Evolutionary conservation across 2,329 filamentous ascomycete genomes (phyloP).

Genomic region (Colletotrichum neosansevieriae): DNA sequence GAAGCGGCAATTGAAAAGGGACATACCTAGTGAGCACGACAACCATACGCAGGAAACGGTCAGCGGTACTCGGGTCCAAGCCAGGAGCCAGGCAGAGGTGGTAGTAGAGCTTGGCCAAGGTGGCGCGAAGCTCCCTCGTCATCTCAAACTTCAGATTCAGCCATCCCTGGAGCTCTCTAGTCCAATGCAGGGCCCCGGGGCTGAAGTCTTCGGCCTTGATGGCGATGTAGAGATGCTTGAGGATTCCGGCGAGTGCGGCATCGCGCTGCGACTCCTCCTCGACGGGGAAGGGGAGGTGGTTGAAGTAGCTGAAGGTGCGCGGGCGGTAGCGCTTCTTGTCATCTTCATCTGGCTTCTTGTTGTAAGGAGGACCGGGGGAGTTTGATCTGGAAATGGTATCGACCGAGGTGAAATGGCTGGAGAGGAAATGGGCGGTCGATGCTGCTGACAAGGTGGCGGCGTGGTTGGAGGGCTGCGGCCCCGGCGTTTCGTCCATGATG

Average conservation of each 20-base stretch:
- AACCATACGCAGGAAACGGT: constrained; percentile 97
- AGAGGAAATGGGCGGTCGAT: constrained; percentile 53
- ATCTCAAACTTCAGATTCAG: constrained; percentile 97
- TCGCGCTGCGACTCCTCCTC: constrained; percentile 85
- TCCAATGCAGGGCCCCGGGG: constrained; percentile 95
- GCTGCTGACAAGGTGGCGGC: constrained; percentile 47
- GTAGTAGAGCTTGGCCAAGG: constrained; percentile 91
- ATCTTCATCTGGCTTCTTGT: constrained; percentile 59
- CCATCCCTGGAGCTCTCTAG: constrained; percentile 94
- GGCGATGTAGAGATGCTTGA: constrained; percentile 93
- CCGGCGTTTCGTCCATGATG: constrained; percentile 49
- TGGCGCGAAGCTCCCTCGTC: constrained; percentile 83
- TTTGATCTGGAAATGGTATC: constrained; percentile 87
- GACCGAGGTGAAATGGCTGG: constrained; percentile 57
- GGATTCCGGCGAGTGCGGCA: constrained; percentile 83
- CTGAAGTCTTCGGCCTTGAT: constrained; percentile 94
- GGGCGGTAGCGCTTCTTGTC: constrained; percentile 79
- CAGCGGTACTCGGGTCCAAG: constrained; percentile 82
- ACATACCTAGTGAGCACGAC: constrained; percentile 92
- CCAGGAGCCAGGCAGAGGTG: constrained; percentile 92
- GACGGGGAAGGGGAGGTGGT: constrained; percentile 87
- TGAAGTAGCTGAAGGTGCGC: constrained; percentile 93
- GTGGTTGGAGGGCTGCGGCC: constrained; percentile 52
- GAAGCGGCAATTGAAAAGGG: constrained; percentile 9
- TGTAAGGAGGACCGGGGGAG: constrained; percentile 77